Evolutionary conservation across 2,329 filamentous ascomycete genomes (phyloP).

Genomic region (Trichoderma asperellum): DNA sequence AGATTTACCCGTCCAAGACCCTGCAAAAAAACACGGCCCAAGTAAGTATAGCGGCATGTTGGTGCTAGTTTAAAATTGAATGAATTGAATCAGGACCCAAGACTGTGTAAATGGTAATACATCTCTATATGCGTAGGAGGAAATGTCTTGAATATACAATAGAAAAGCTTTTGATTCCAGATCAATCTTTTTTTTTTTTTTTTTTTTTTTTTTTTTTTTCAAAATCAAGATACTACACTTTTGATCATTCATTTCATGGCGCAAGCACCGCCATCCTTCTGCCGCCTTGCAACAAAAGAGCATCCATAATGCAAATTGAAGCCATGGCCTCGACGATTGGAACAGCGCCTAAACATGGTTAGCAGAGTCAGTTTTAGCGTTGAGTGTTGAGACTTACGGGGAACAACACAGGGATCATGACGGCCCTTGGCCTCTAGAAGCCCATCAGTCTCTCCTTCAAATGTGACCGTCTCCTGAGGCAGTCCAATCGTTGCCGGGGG

Average conservation of each 20-base stretch:
- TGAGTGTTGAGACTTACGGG: conserved; percentile 39
- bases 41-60: too few species aligned
- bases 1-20: not conserved
- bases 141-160: too few species aligned
- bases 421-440: conserved; percentile 87
- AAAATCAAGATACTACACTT: not conserved
- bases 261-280: not conserved
- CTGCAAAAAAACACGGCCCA: too few species aligned
- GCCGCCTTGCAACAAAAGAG: conserved; percentile 2
- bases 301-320: conserved; percentile 1
- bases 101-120: too few species aligned
- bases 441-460: conserved; percentile 71
- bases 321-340: conserved; percentile 2
- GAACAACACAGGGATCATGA: conserved; percentile 92
- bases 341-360: not conserved
- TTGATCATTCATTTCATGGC: not conserved
- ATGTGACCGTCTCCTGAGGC: conserved; percentile 81
- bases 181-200: conserved; percentile 2
- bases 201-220: too few species aligned
- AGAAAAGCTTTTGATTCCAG: not conserved
- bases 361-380: not conserved
- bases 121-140: too few species aligned
- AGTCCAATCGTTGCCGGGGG: conserved; percentile 91
- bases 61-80: too few species aligned
- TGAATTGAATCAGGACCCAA: too few species aligned